Evolutionary conservation across 441 rosid species (phyloP), one percentile per base, ranked within the genome.

Genomic region (Brassica hybrid): DNA sequence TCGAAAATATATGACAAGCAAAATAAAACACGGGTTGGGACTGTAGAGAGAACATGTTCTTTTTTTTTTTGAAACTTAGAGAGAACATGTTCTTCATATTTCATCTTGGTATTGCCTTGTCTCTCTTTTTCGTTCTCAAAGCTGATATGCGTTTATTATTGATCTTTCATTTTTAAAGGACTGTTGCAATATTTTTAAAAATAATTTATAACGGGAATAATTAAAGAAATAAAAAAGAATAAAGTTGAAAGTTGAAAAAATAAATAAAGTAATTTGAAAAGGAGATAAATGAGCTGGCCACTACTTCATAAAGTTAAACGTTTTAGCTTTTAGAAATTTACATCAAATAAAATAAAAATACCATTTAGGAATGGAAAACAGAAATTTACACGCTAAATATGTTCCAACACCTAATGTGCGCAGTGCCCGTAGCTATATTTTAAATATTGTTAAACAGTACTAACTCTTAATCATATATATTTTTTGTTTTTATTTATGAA

Each of bases 251-350:
- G 78, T 18, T 45, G 45, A 48, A 2, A 32, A 57, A 57, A 57
- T 18, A 57, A 57, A 18, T 4, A 57, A 57, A 57, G 61, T 18
- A 18, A 64, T 43, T 4, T 6, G 12, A 38, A 79, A 79, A 10
- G 67, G 18, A 64, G 63, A 64, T 7, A 17, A 79, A 79, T 79
- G 82, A 79, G 79, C 72, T 79, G 82, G 82, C 71, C 75, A 79
- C 81, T 41, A 79, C 36, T 43, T 38, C 17, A 4, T 59, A 64
- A 78, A 66, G 56, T 27, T 27, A 27, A 27, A 27, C 32, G 30
- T 27, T 27, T 27, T 27, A 27, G 32, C 6, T 27, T 27, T 27
- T 27, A 27, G 32, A 27, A 27, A 27, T 27, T 27, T 27, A 27
- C 32, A 27, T 27, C 32, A 27, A 27, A 27, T 5, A 27, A 27